Percentiles rank a stretch among this genome's conserved stretches.
Evolutionary conservation across 306 rosid species (phyloP).

Genomic region (Pyrus betulifolia): DNA sequence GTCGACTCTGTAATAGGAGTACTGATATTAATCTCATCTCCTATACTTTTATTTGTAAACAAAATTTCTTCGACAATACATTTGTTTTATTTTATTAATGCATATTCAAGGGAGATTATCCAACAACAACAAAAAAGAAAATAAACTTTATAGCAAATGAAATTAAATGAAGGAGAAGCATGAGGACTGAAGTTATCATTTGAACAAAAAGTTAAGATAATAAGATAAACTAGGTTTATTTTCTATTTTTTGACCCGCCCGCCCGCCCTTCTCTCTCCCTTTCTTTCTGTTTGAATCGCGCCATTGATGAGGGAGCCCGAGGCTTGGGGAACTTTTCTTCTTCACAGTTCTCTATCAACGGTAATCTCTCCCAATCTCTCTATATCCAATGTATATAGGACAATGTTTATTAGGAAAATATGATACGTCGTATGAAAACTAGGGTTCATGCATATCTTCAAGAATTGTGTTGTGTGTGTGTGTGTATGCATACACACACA

Average conservation of each 20-base stretch:
- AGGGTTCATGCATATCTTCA: neutral
- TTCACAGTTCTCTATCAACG: neutral
- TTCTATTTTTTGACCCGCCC: neutral
- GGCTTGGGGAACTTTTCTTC: neutral
- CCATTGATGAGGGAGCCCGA: constrained; percentile 1
- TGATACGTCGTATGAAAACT: neutral
- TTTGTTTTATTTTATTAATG: neutral
- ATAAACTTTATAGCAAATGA: neutral
- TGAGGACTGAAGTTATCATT: neutral
- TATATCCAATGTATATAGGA: neutral
- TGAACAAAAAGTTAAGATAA: no score
- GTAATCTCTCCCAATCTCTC: neutral
- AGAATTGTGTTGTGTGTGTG: neutral
- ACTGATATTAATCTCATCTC: no score
- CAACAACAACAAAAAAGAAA: no score
- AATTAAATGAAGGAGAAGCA: neutral
- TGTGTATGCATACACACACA: no score
- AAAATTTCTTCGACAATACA: neutral
- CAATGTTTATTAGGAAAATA: neutral
- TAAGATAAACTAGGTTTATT: neutral
- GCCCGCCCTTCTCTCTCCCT: neutral
- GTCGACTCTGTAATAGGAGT: neutral
- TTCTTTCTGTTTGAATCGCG: neutral
- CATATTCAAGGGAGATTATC: neutral
- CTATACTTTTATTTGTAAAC: neutral